These are phyloP conservation scores for Balamuthia mandrillaris DNA, from an alignment of 208 protist species.

Conservation along the genomic window DNA sequence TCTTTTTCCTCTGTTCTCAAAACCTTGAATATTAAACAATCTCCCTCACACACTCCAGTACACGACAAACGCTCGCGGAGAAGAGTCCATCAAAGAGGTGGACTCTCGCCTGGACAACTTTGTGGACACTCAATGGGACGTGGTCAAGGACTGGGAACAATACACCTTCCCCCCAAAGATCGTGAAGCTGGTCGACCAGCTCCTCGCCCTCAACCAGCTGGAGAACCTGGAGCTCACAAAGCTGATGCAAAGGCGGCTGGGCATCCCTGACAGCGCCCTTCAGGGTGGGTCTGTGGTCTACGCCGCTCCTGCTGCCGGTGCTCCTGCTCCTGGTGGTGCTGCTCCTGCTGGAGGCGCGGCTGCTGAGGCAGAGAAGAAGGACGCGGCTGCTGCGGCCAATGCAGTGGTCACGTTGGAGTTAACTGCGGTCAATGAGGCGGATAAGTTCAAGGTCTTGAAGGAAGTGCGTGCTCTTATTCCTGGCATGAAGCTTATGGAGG, in stretches of 20 bases:
- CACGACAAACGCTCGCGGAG: no score
- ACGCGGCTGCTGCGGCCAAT: no score
- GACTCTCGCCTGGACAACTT: no score
- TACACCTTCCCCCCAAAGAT: slow-evolving; percentile 7
- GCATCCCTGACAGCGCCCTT: slow-evolving; percentile 33
- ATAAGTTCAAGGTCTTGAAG: slow-evolving; percentile 47
- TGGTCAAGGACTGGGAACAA: slow-evolving; percentile 24
- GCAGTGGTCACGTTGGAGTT: slow-evolving; percentile 15
- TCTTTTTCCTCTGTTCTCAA: no score
- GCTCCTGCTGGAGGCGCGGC: background rate
- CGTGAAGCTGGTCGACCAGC: slow-evolving; percentile 1
- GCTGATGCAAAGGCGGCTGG: slow-evolving; percentile 29
- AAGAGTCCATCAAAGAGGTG: no score
- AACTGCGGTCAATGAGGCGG: slow-evolving; percentile 9
- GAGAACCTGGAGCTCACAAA: slow-evolving; percentile 36
- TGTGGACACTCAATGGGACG: no score
- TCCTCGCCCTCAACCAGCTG: slow-evolving; percentile 30
- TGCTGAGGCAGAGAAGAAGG: slow-evolving; percentile 31
- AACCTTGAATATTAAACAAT: no score
- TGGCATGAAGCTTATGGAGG: slow-evolving; percentile 42
- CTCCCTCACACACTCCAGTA: no score
- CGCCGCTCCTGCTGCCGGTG: background rate
- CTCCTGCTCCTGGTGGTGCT: background rate
- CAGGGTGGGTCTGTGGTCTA: slow-evolving; percentile 20
- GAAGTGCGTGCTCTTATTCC: slow-evolving; percentile 26